Evolutionary conservation across 768 basidiomycete species (phyloP), one percentile per base, ranked within the genome.

Genomic region (Mycena olivaceomarginata): DNA sequence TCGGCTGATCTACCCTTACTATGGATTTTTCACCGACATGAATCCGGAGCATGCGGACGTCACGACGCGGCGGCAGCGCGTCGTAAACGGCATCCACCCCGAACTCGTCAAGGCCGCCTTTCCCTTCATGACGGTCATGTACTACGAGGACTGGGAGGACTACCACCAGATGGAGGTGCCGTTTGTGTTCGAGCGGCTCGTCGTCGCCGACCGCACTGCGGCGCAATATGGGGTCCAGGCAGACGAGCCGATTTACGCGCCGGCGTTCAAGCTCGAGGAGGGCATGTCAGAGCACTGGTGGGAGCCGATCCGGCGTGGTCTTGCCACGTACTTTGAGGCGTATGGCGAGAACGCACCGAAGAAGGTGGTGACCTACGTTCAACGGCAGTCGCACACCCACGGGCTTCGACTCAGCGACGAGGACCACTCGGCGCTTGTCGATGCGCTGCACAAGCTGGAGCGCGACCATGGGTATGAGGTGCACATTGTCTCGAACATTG

Each of bases 71-170:
- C 88, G 92, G 45, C 82, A 83, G 41, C 91, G 93, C 18, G 88
- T 89, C 2, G 88, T 92, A 74, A 91, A 89, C 37, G 93, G 93
- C 6, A 91, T 96, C 79, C 95, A 97, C 84, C 94, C 94, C 0
- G 91, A 91, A 79, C 86, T 94, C n/a, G 85, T 89, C 66, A 94
- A 95, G 81, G 90, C 92, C 0, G 93, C 94, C n/a, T 94, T 95
- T 81, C 95, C 96, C 0, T 90, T 88, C 18, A 89, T 94, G 77
- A 91, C 89, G 2, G 84, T 93, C 67, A 90, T 95, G 86, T 96
- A 93, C 83, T 74, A 87, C 20, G 91, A 93, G 74, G 96, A 97
- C 81, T 97, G 96, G 92, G 88, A 90, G 63, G 97, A 98, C 84
- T 93, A 94, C 79, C 88, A 90, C 48, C 88, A 90, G 73, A 91